A percentile compares a stretch with the other conserved stretches of the same genome.
Conservation (phyloP, 176 grass and related monocot species). For the Aegilops tauschii region DNA sequence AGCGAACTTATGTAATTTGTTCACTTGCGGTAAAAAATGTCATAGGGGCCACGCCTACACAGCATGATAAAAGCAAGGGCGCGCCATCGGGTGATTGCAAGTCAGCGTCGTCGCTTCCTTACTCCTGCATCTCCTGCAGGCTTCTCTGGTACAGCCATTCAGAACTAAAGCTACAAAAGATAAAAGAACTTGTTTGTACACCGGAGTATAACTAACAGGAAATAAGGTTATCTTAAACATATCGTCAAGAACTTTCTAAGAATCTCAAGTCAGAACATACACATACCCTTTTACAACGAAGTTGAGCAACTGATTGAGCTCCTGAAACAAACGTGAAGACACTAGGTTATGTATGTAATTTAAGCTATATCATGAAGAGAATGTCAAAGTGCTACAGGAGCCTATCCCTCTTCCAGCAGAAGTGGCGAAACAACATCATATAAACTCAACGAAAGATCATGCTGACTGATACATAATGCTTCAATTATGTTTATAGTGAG, state of each 20-base stretch:
- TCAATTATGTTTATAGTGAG: not conserved
- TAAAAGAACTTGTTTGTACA: not conserved
- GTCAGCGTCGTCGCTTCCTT: not conserved
- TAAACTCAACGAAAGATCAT: not conserved
- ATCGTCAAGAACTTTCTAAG: not conserved
- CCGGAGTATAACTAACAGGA: not conserved
- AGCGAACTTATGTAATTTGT: no score
- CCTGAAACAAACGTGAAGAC: constrained; percentile 19
- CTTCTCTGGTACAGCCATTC: constrained; percentile 13
- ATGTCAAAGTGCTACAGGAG: not conserved
- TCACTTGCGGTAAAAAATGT: not conserved
- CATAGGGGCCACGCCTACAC: not conserved
- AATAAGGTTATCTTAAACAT: not conserved
- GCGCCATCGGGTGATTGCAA: no score
- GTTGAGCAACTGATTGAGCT: not conserved
- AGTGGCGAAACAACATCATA: no score
- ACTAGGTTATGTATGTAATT: not conserved
- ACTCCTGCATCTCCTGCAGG: constrained; percentile 26
- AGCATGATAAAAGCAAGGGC: not conserved
- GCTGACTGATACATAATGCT: no score
- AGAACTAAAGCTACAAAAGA: not conserved
- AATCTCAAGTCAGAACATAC: not conserved
- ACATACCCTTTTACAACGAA: not conserved
- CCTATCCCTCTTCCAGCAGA: not conserved
- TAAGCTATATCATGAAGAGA: not conserved